Evolutionary conservation across 169 alveolate genomes (phyloP).

Genomic region (Plasmodium ovale): DNA sequence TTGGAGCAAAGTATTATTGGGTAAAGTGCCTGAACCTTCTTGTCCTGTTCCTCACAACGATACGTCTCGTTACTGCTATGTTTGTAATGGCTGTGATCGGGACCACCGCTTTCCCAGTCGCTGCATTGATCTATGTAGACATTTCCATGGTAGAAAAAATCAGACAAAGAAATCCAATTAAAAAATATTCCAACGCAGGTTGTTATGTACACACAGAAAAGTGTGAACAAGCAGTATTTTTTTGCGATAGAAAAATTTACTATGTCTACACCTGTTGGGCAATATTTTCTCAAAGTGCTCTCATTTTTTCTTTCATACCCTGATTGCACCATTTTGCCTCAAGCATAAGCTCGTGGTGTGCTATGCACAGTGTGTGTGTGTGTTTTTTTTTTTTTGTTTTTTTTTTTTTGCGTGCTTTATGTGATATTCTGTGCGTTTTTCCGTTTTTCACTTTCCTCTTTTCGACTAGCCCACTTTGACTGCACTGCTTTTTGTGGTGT

Average conservation of each 20-base stretch:
- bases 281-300: not conserved
- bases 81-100: not conserved
- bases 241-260: constrained; percentile 26
- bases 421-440: too few relatives aligned
- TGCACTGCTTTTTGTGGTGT: too few relatives aligned
- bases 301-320: constrained; percentile 13
- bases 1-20: constrained; percentile 76
- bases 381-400: too few relatives aligned
- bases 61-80: constrained; percentile 5
- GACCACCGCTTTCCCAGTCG: not conserved
- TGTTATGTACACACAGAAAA: constrained; percentile 51
- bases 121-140: constrained; percentile 43
- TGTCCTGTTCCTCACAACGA: constrained; percentile 80
- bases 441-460: too few relatives aligned
- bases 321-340: not conserved
- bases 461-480: too few relatives aligned
- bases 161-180: constrained; percentile 67
- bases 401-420: too few relatives aligned
- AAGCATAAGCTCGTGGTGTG: too few relatives aligned
- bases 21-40: constrained; percentile 80
- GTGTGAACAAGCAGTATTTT: constrained; percentile 27
- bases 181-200: constrained; percentile 70
- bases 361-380: too few relatives aligned
- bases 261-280: constrained; percentile 32
- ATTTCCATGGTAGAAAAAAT: constrained; percentile 65